Conservation (phyloP, 345 rosid species). For the Eucalyptus tenuipes region DNA sequence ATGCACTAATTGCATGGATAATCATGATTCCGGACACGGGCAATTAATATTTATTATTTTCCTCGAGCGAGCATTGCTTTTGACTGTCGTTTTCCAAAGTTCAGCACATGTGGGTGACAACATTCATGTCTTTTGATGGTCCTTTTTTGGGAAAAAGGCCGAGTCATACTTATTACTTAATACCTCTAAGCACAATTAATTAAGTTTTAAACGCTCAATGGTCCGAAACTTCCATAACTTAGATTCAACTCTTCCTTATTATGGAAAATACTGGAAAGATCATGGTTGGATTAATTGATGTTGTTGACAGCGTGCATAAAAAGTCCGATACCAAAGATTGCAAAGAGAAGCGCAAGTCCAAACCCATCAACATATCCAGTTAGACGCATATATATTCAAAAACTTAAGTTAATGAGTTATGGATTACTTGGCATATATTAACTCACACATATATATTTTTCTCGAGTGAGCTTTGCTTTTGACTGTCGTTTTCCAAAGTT, state of each 20-base stretch:
- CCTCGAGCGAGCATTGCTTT: neutral
- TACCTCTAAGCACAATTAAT: neutral
- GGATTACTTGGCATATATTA: accelerated
- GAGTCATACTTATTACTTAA: neutral
- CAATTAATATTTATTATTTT: neutral
- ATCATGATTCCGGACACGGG: neutral
- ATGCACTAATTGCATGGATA: neutral
- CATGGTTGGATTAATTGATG: neutral
- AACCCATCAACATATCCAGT: neutral
- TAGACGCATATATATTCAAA: accelerated
- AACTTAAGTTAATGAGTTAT: neutral
- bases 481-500: too few species aligned
- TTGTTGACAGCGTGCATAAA: neutral
- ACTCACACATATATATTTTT: neutral
- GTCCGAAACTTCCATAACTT: neutral
- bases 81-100: neutral
- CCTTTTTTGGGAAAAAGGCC: neutral
- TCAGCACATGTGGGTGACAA: neutral
- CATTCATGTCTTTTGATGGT: neutral
- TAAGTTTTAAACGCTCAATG: neutral
- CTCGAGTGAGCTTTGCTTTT: too few species aligned
- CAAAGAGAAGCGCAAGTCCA: neutral
- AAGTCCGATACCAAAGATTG: neutral
- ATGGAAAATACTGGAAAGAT: neutral
- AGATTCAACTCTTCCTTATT: neutral